Percentiles rank a stretch among this genome's conserved stretches.
phyloP scores from a whole-genome alignment of 2,329 filamentous ascomycete species.

The Fusarium beomiforme region DNA sequence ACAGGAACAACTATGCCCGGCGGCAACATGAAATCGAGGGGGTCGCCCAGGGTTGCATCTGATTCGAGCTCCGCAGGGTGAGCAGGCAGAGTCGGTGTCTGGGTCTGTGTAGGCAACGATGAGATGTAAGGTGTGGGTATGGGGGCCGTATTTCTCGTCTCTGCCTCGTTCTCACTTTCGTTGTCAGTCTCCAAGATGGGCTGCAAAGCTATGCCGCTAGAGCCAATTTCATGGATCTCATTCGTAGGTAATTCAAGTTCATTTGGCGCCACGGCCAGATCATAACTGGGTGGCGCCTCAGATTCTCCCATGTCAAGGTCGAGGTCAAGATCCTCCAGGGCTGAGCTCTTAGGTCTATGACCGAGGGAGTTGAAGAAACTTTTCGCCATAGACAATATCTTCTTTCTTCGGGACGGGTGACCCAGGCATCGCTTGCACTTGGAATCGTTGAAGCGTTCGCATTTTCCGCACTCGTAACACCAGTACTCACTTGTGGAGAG shows the following conservation, averaged over 20 bases:
- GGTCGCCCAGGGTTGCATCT: constrained; percentile 29
- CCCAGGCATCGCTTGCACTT: constrained; percentile 60
- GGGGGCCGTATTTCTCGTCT: constrained; percentile 27
- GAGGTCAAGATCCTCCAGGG: constrained; percentile 38
- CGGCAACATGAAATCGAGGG: constrained; percentile 43
- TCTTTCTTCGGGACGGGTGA: constrained; percentile 62
- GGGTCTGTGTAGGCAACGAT: constrained; percentile 31
- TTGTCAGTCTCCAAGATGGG: constrained; percentile 42
- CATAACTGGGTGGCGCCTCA: constrained; percentile 59
- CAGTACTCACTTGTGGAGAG: constrained; percentile 63
- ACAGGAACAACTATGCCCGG: constrained; percentile 40
- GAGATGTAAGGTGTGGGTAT: constrained; percentile 21
- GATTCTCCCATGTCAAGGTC: constrained; percentile 46
- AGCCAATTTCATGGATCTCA: constrained; percentile 65
- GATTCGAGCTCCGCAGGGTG: constrained; percentile 42
- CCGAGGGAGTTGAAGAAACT: constrained; percentile 64
- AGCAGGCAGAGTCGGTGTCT: constrained; percentile 29
- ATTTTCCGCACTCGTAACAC: constrained; percentile 64
- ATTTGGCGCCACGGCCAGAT: constrained; percentile 50
- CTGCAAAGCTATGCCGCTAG: constrained; percentile 52
- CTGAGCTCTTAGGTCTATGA: constrained; percentile 55
- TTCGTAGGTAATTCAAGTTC: constrained; percentile 59
- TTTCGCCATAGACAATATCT: constrained; percentile 63
- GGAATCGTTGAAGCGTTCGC: constrained; percentile 63
- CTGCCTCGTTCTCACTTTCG: constrained; percentile 29